Conservation (phyloP, 306 rosid species). For the Fragaria vesca region DNA sequence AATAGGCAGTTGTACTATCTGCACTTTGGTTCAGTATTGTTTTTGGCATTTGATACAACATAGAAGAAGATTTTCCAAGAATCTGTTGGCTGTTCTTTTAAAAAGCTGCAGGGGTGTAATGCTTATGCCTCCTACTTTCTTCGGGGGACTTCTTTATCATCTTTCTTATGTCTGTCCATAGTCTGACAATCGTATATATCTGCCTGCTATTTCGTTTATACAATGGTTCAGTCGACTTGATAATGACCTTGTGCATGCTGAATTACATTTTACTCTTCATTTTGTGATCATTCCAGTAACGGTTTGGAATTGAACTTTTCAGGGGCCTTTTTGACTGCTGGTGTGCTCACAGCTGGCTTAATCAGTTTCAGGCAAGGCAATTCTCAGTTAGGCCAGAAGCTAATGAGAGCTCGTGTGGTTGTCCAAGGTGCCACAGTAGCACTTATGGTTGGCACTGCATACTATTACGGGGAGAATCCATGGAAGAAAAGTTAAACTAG, state of each 20-base stretch:
- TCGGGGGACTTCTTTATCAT: background rate
- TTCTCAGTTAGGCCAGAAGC: conserved; percentile 78
- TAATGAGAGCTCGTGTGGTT: conserved; percentile 94
- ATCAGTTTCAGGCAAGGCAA: conserved; percentile 83
- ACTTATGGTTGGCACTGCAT: conserved; percentile 88
- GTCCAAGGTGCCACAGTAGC: conserved; percentile 90
- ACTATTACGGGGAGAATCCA: conserved; percentile 78
- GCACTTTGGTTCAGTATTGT: background rate
- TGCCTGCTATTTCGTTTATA: background rate
- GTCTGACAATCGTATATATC: background rate
- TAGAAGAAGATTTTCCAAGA: background rate
- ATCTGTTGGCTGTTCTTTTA: background rate
- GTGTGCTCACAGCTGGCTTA: conserved; percentile 83
- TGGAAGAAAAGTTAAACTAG: conserved; percentile 49
- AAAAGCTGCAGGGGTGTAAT: background rate
- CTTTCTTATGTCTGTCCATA: background rate
- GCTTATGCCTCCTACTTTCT: background rate
- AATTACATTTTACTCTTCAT: too few relatives aligned
- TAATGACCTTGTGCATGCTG: background rate
- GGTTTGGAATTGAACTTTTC: conserved; percentile 24
- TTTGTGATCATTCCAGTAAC: background rate
- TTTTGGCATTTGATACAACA: too few relatives aligned
- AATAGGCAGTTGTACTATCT: background rate
- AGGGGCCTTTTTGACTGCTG: conserved; percentile 85
- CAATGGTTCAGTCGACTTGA: background rate